These are phyloP conservation scores for Puccinia hordei DNA, from an alignment of 1,284 basidiomycete species.

Conservation along the genomic window DNA sequence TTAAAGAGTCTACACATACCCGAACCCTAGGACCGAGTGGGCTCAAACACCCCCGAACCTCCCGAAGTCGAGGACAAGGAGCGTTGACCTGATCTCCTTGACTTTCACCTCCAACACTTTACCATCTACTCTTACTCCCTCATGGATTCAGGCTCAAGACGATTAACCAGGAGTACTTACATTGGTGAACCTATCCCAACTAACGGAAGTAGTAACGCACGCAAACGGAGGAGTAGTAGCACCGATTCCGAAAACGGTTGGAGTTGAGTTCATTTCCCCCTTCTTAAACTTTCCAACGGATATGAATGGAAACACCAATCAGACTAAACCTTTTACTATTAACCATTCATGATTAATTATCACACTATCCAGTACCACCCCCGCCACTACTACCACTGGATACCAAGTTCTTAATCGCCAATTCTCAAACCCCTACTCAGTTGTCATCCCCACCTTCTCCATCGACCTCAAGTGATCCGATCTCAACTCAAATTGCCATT, in stretches of 20 bases:
- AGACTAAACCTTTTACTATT: background rate
- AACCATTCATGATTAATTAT: background rate
- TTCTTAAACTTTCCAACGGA: no score
- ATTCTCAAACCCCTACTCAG: background rate
- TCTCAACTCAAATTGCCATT: slow-evolving; percentile 19
- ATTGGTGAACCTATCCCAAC: slow-evolving; percentile 25
- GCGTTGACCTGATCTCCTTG: no score
- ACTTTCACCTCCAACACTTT: no score
- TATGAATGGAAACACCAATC: no score
- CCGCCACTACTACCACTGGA: slow-evolving; percentile 35
- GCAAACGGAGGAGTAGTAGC: slow-evolving; percentile 28
- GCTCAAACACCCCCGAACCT: no score
- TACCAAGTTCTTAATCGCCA: slow-evolving; percentile 45
- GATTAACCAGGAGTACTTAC: slow-evolving; percentile 42
- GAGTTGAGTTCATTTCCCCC: slow-evolving; percentile 49
- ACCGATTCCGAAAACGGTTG: slow-evolving; percentile 50
- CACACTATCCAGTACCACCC: slow-evolving; percentile 37
- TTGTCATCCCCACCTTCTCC: background rate
- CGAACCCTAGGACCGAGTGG: no score
- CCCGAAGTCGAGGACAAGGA: no score
- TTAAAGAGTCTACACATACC: no score
- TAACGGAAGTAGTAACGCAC: background rate
- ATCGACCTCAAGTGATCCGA: slow-evolving; percentile 11
- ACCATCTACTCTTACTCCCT: no score
- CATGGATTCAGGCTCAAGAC: slow-evolving; percentile 15